Base-by-base conservation (phyloP, 306 rosid genomes). In the apple (Malus domestica) region DNA sequence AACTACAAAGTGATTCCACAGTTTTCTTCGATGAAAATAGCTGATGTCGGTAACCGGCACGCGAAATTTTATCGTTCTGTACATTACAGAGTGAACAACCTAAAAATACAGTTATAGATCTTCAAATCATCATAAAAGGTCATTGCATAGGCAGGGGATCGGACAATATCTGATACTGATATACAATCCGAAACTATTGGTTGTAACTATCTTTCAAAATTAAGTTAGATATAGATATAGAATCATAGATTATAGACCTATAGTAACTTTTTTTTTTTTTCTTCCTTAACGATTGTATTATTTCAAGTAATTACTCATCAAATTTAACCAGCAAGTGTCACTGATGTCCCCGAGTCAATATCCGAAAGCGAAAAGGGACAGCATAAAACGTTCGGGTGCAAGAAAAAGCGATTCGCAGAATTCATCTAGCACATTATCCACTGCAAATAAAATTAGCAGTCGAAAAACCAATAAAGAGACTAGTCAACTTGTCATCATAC, bases 401-500 rank as follows among this genome's bases (percentile, higher is more conserved):
- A 35, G 40, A 6, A 35, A 35, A 35, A 35, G 40, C 40, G 40
- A 35, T 35, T 35, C 40, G 8, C 1, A 35, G 8, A 35, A 35
- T 35, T 35, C 40, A 35, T 35, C 40, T 35, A 35, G 40, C 40
- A 6, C 40, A 35, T 35, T 6, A 35, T 35, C 40, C 40, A 35
- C 40, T 35, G 40, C 40, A 35, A 1, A 35, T 35, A 6, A 35
- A 35, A 35, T 35, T 35, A 35, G 40, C 40, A 35, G 40, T 35
- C 8, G 40, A 35, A 35, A 35, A 1, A 35, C 40, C 2, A 35
- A 35, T 35, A 35, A 35, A 6, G 40, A 35, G 40, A 35, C 8
- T 35, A 6, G 40, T 35, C 40, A 35, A 35, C 40, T 35, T 0
- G 40, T 35, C 40, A 35, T 6, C 8, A 38, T 80, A 93, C 94